phyloP scores from a whole-genome alignment of 306 rosid genomes.

The Acacia melanoxylon region DNA sequence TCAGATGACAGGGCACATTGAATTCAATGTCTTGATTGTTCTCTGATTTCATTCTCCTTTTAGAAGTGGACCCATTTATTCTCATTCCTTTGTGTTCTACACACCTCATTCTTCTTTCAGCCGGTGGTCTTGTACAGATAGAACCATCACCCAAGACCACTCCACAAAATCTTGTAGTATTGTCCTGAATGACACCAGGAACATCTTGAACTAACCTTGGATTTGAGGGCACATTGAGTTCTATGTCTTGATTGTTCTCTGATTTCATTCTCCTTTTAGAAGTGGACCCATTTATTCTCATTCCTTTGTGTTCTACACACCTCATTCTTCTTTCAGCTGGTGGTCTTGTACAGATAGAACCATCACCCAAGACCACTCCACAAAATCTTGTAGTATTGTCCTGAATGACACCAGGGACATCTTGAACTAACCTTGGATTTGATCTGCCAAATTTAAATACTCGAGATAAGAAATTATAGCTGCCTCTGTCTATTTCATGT shows the following conservation, averaged over 20 bases:
- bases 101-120: constrained; percentile 73
- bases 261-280: constrained; percentile 28
- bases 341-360: constrained; percentile 54
- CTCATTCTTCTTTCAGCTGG: constrained; percentile 76
- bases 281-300: constrained; percentile 43
- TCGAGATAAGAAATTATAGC: constrained; percentile 46
- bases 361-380: constrained; percentile 57
- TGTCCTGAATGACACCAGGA: constrained; percentile 31
- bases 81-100: constrained; percentile 79
- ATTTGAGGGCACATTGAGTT: neutral
- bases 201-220: constrained; percentile 40
- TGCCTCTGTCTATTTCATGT: constrained; percentile 40
- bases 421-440: constrained; percentile 45
- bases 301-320: constrained; percentile 82
- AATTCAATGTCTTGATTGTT: constrained; percentile 7
- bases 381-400: constrained; percentile 46
- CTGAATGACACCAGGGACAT: constrained; percentile 26
- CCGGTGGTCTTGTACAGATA: constrained; percentile 65
- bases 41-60: constrained; percentile 31
- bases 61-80: constrained; percentile 25
- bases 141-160: constrained; percentile 51
- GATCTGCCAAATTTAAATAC: constrained; percentile 69
- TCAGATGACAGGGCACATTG: constrained; percentile 5
- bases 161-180: constrained; percentile 53
- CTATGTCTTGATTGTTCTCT: constrained; percentile 14